Conservation (phyloP, 805 yeast genomes). For the Torulaspora gathmanii region DNA sequence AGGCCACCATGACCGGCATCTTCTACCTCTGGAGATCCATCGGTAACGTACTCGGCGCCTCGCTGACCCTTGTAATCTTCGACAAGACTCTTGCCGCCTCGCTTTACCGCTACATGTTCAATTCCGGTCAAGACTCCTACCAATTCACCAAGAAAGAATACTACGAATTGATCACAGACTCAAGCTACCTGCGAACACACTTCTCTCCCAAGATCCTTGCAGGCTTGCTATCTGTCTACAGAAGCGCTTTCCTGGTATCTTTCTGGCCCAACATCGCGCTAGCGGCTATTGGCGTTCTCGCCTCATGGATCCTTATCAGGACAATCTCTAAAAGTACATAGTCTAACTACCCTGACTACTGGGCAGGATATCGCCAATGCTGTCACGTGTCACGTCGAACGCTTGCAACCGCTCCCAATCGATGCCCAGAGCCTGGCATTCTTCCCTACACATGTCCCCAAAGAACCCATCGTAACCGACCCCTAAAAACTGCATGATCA, state of each 20-base stretch:
- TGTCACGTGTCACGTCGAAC: slow-evolving; percentile 20
- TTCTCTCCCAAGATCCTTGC: slow-evolving; percentile 20
- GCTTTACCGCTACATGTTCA: slow-evolving; percentile 34
- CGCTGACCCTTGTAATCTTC: slow-evolving; percentile 39
- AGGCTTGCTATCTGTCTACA: slow-evolving; percentile 25
- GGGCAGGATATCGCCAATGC: slow-evolving; percentile 23
- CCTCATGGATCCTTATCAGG: slow-evolving; percentile 18
- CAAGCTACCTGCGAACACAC: slow-evolving; percentile 28
- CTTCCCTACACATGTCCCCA: slow-evolving; percentile 16
- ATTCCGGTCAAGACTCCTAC: slow-evolving; percentile 9
- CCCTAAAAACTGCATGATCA: slow-evolving; percentile 30
- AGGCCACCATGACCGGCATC: slow-evolving; percentile 47
- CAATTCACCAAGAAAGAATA: slow-evolving; percentile 24
- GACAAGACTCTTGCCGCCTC: slow-evolving; percentile 33
- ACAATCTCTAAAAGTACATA: slow-evolving; percentile 3
- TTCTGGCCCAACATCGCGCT: slow-evolving; percentile 28
- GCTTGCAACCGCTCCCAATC: slow-evolving; percentile 12
- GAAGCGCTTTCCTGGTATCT: slow-evolving; percentile 27
- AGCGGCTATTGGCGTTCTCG: slow-evolving; percentile 19
- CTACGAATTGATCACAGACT: slow-evolving; percentile 24
- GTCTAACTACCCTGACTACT: neutral
- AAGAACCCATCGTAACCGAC: slow-evolving; percentile 24
- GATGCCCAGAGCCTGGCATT: slow-evolving; percentile 22
- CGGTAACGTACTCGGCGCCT: slow-evolving; percentile 46
- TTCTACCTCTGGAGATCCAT: slow-evolving; percentile 47